Conservation (phyloP, 2,329 filamentous ascomycete genomes). For the Fusarium staphyleae region DNA sequence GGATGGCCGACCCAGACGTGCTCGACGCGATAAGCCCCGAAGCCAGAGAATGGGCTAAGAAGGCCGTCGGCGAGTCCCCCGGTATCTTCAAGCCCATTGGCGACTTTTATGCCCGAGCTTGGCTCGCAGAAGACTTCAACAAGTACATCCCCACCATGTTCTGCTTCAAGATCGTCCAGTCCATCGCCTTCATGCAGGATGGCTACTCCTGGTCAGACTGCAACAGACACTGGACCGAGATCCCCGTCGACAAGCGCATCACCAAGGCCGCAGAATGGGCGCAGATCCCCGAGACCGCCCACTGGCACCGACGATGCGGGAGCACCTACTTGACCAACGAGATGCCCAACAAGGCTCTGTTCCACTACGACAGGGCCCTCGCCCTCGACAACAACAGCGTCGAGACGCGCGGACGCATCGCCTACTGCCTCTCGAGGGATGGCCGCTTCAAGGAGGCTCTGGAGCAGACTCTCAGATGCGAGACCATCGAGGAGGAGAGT, state of each 20-base stretch:
- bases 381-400: slow-evolving; percentile 49
- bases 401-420: slow-evolving; percentile 51
- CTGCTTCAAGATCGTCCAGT: slow-evolving; percentile 54
- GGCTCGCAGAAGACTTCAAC: slow-evolving; percentile 47
- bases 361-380: slow-evolving; percentile 48
- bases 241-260: slow-evolving; percentile 46
- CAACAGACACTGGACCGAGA: slow-evolving; percentile 48
- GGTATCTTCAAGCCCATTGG: slow-evolving; percentile 50
- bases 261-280: slow-evolving; percentile 49
- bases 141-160: slow-evolving; percentile 51
- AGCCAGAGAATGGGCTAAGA: slow-evolving; percentile 44
- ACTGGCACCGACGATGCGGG: slow-evolving; percentile 51
- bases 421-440: slow-evolving; percentile 49
- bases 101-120: slow-evolving; percentile 49
- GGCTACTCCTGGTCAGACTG: slow-evolving; percentile 49
- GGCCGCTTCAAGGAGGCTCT: slow-evolving; percentile 48
- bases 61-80: slow-evolving; percentile 36
- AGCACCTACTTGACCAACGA: slow-evolving; percentile 51
- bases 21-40: slow-evolving; percentile 41
- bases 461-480: slow-evolving; percentile 48
- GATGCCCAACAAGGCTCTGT: slow-evolving; percentile 46
- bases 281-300: slow-evolving; percentile 44
- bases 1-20: slow-evolving; percentile 48
- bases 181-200: slow-evolving; percentile 49
- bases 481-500: slow-evolving; percentile 45